Base-by-base conservation (phyloP, 495 filamentous ascomycete genomes). In the Aspergillus carlsbadensis region DNA sequence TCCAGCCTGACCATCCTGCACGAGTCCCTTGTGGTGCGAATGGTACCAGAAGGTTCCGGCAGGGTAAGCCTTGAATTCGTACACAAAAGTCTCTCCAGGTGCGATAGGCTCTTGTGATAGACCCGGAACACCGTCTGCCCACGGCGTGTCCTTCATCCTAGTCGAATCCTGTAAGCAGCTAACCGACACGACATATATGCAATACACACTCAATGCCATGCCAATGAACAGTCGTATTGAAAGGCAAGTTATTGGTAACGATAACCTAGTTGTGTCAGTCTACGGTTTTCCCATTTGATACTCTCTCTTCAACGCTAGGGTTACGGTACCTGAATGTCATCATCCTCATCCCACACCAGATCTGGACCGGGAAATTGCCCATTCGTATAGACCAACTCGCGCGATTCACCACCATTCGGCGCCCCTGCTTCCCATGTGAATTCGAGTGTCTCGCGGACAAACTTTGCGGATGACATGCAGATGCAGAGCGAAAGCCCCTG, bases 31-130 rank as follows among this genome's bases (percentile, higher is more conserved):
- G 17, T 65, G 62, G 54, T 85, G 83, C n/a, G 75, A 67, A 62
- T 84, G 82, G 55, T 84, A 84, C 62, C 63, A 70, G 63, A 79
- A 81, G 14, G 71, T 77, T 17, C 82, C 81, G 57, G 76, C 76
- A 17, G 76, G 71, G 6, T 63, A 70, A 6, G 80, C 82, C 2
- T 64, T 70, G 67, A 72, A 85, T 31, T 67, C 63, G 56, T 83
- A 81, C 14, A 57, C 62, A 35, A 74, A 84, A 10, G 52, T 71
- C 10, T 63, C 59, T 6, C 74, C 76, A 3, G 78, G 71, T 39
- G 61, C 55, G 35, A 85, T 81, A 2, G 74, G 66, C 20, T 63
- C 65, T 64, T 82, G 71, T 13, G 68, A 63, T 7, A 81, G 49
- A 15, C 78, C 78, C 14, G 80, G 76, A 21, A 82, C 79, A 13